Percentiles rank a stretch among this genome's conserved stretches.
phyloP scores from a whole-genome alignment of 2,329 filamentous ascomycete species.

The Epichloe bromicola region DNA sequence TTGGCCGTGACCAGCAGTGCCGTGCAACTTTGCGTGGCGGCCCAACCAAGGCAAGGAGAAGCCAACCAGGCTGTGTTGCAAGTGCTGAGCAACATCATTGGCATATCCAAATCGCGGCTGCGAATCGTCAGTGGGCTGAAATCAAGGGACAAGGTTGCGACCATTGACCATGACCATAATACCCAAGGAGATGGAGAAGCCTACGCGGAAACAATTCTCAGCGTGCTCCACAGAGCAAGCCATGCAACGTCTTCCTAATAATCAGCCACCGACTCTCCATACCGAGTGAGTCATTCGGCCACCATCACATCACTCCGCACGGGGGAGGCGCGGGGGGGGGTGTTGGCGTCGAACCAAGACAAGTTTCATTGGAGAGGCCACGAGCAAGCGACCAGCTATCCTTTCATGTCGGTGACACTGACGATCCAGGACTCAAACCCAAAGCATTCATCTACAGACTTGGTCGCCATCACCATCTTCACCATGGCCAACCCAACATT shows the following conservation, averaged over 20 bases:
- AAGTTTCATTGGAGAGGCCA: too few species aligned
- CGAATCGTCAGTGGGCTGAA: slow-evolving; percentile 50
- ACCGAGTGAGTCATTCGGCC: slow-evolving; percentile 3
- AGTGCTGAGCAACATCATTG: slow-evolving; percentile 47
- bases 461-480: too few species aligned
- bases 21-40: slow-evolving; percentile 53
- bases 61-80: slow-evolving; percentile 54
- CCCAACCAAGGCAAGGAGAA: slow-evolving; percentile 52
- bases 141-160: slow-evolving; percentile 50
- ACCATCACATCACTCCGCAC: background rate
- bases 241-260: background rate
- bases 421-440: too few species aligned
- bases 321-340: too few species aligned
- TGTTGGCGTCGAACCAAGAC: too few species aligned
- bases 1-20: slow-evolving; percentile 38
- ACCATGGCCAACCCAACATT: slow-evolving; percentile 11
- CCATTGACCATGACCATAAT: slow-evolving; percentile 21
- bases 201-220: slow-evolving; percentile 15
- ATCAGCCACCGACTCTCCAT: background rate
- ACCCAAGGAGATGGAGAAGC: slow-evolving; percentile 15
- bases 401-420: too few species aligned
- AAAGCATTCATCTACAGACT: too few species aligned
- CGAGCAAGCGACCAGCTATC: too few species aligned
- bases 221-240: slow-evolving; percentile 16
- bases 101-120: slow-evolving; percentile 50